A percentile compares a stretch with the other conserved stretches of the same genome.
Conservation (phyloP, 768 basidiomycete species). For the Leucosporidium yakuticum region DNA sequence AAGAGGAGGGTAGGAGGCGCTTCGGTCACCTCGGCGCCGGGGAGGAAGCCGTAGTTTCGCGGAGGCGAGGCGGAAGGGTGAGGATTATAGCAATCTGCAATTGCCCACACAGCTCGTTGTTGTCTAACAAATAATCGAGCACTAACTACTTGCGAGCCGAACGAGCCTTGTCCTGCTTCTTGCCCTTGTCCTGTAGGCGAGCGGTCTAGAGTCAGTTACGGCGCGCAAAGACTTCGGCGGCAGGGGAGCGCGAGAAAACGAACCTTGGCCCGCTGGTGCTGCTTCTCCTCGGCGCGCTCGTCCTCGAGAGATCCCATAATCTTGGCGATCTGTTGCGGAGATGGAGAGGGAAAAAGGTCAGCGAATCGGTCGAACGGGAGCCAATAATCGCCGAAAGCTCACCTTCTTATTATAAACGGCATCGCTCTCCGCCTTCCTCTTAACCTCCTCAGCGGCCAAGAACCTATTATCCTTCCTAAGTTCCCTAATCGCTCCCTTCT, state of each 20-base stretch:
- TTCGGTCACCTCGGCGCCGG: neutral
- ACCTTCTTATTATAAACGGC: constrained; percentile 59
- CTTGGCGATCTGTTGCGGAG: constrained; percentile 59
- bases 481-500: constrained; percentile 93
- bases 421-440: constrained; percentile 80
- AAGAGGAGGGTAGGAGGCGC: too few relatives aligned
- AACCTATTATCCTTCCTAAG: constrained; percentile 91
- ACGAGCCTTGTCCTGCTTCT: constrained; percentile 32
- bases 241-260: neutral
- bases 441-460: constrained; percentile 79
- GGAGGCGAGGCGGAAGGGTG: constrained; percentile 36
- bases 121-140: too few relatives aligned
- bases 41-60: neutral
- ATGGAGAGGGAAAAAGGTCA: neutral
- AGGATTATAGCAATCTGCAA: constrained; percentile 7
- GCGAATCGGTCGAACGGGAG: neutral
- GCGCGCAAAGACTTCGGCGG: too few relatives aligned
- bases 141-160: constrained; percentile 4
- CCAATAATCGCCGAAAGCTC: neutral
- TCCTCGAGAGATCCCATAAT: constrained; percentile 58
- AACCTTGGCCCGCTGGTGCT: constrained; percentile 68
- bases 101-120: constrained; percentile 18
- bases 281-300: constrained; percentile 92
- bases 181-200: constrained; percentile 16
- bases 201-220: neutral